Evolutionary conservation across 2,329 filamentous ascomycete genomes (phyloP), one percentile per base, ranked within the genome.

Genomic region (Curvularia spicifera): DNA sequence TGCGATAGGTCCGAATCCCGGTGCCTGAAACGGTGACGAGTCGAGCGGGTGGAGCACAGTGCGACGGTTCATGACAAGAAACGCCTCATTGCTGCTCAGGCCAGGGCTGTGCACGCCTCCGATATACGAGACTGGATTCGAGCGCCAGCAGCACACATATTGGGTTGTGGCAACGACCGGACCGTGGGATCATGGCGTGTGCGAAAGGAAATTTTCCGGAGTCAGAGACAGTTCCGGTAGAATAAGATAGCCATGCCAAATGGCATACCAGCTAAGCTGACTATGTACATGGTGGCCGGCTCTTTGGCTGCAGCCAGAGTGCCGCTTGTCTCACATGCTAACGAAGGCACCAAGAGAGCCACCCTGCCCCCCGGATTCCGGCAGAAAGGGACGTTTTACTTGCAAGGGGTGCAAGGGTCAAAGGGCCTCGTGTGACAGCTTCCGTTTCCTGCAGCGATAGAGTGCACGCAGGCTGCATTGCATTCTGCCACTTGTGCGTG

Each of bases 11-110:
- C 61, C 20, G 61, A 65, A 72, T 66, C 63, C 60, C 63, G 69
- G 51, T 72, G 71, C 70, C 70, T 73, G 67, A 65, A 66, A 66
- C 65, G 57, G 61, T 54, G 55, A 63, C 53, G 56, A 64, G 52
- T 54, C 57, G 55, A 49, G 40, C 50, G 53, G 22, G 61, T 63
- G 56, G 48, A 61, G 39, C 42, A 51, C 28, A 45, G 35, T 46
- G 43, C 44, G 56, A 59, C 54, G 55, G 63, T 53, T 65, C 51
- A 56, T 52, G 55, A 58, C 52, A 49, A 56, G 53, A 64, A 62
- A 66, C 59, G 60, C 52, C 40, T 22, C 44, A 58, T 57, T 57
- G 57, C 5, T 63, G 65, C 53, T 53, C 15, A 46, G 59, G 33
- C 47, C 47, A 53, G 47, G 46, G 56, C 60, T 63, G 65, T 56